A percentile compares a stretch with the other conserved stretches of the same genome.
phyloP scores from a whole-genome alignment of 2,329 filamentous ascomycete species.

The Waltergamsia citrina region DNA sequence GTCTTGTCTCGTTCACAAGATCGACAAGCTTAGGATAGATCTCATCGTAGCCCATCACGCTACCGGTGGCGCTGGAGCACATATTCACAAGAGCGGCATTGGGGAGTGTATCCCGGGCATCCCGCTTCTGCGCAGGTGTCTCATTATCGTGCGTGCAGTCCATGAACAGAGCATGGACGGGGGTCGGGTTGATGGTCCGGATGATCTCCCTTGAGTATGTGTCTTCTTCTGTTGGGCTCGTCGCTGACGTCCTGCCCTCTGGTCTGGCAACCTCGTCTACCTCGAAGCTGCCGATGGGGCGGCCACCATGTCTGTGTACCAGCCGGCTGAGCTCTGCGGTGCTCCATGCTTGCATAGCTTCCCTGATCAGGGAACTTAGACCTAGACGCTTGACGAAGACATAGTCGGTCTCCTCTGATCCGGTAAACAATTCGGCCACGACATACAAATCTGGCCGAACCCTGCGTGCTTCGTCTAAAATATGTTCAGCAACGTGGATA shows the following conservation, averaged over 20 bases:
- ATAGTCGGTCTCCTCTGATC: slow-evolving; percentile 92
- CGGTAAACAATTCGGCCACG: slow-evolving; percentile 91
- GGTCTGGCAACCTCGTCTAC: slow-evolving; percentile 72
- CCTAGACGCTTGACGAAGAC: slow-evolving; percentile 90
- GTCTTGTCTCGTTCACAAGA: slow-evolving; percentile 77
- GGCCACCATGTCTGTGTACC: slow-evolving; percentile 86
- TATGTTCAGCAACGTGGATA: slow-evolving; percentile 85
- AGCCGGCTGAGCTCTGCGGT: slow-evolving; percentile 86
- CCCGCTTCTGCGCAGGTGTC: slow-evolving; percentile 87
- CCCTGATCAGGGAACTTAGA: slow-evolving; percentile 82
- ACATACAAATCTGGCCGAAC: slow-evolving; percentile 84
- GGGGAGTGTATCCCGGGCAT: slow-evolving; percentile 86
- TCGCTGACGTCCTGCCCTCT: slow-evolving; percentile 28
- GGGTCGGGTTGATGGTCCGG: slow-evolving; percentile 74
- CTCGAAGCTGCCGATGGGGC: slow-evolving; percentile 94
- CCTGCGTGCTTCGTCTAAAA: slow-evolving; percentile 85
- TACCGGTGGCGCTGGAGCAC: slow-evolving; percentile 90
- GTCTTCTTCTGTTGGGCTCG: slow-evolving; percentile 18
- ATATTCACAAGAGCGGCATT: slow-evolving; percentile 92
- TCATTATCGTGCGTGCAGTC: slow-evolving; percentile 99
- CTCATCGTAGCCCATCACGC: slow-evolving; percentile 97
- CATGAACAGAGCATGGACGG: slow-evolving; percentile 94
- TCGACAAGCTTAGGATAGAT: slow-evolving; percentile 92
- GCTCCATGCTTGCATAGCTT: slow-evolving; percentile 98
- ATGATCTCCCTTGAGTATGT: slow-evolving; percentile 52